phyloP scores from a whole-genome alignment of 306 rosid genomes.

The Cajanus cajan region DNA sequence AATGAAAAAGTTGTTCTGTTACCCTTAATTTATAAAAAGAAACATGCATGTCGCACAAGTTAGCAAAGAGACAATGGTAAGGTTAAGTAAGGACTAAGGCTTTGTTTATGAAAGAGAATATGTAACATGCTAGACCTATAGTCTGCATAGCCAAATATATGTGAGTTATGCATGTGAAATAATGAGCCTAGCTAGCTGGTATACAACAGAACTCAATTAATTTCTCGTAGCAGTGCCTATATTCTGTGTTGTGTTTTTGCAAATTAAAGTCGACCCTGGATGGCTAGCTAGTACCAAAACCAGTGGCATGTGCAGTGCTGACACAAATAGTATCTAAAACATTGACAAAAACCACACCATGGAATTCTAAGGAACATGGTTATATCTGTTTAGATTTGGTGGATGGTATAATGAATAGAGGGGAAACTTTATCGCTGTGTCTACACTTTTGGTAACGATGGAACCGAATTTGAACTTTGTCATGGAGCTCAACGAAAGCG shows the following conservation, averaged over 20 bases:
- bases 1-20: not conserved
- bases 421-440: conserved; percentile 16
- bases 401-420: not conserved
- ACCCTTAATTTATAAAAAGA: not conserved
- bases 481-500: conserved; percentile 24
- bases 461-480: conserved; percentile 36
- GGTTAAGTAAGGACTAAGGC: conserved; percentile 1
- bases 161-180: conserved; percentile 42
- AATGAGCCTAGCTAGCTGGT: conserved; percentile 28
- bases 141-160: conserved; percentile 27
- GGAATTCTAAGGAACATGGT: conserved; percentile 1
- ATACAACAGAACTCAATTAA: conserved; percentile 18
- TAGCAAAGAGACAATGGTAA: conserved; percentile 8
- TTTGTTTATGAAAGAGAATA: conserved; percentile 22
- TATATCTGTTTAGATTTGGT: conserved; percentile 23
- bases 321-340: conserved; percentile 36
- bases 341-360: conserved; percentile 37
- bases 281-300: not conserved
- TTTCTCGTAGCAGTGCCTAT: conserved; percentile 22
- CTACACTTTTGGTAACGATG: conserved; percentile 30
- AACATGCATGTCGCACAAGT: conserved; percentile 4
- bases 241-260: conserved; percentile 13
- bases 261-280: conserved; percentile 32
- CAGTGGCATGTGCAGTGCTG: conserved; percentile 42
- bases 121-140: conserved; percentile 25